phyloP scores from a whole-genome alignment of 768 basidiomycete genomes.

The Leccinum pellstonianum region DNA sequence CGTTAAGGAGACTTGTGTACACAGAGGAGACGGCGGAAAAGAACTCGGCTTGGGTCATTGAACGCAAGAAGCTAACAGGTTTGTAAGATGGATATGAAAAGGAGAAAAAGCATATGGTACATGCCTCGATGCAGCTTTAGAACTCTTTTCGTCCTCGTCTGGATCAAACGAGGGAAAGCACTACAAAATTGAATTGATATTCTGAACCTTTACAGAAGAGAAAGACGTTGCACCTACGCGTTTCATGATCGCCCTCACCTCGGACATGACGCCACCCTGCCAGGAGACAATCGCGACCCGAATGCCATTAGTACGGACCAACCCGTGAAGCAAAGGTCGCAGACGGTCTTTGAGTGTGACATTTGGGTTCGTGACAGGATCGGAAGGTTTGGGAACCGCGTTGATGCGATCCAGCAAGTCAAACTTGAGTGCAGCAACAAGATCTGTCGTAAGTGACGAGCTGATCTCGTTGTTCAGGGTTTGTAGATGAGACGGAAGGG shows the following conservation, averaged over 20 bases:
- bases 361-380: constrained; percentile 29
- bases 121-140: constrained; percentile 32
- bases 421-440: constrained; percentile 65
- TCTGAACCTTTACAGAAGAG: not conserved
- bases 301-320: constrained; percentile 69
- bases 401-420: constrained; percentile 61
- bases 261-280: constrained; percentile 64
- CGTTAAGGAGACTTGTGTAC: constrained; percentile 60
- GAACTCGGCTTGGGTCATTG: constrained; percentile 70
- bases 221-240: constrained; percentile 45
- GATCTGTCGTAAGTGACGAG: constrained; percentile 70
- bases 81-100: constrained; percentile 22
- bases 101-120: constrained; percentile 4
- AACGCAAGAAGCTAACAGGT: constrained; percentile 56
- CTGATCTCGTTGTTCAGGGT: constrained; percentile 74
- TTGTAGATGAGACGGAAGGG: constrained; percentile 73
- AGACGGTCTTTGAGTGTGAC: constrained; percentile 60
- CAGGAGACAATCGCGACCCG: constrained; percentile 67
- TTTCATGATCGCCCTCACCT: constrained; percentile 56
- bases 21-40: constrained; percentile 57
- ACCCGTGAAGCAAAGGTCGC: constrained; percentile 72
- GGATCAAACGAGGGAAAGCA: constrained; percentile 58
- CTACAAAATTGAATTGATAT: constrained; percentile 33
- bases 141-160: constrained; percentile 47
- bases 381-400: constrained; percentile 16